Evolutionary conservation across 1,284 basidiomycete genomes (phyloP), one percentile per base, ranked within the genome.

Genomic region (Sporisorium scitamineum): DNA sequence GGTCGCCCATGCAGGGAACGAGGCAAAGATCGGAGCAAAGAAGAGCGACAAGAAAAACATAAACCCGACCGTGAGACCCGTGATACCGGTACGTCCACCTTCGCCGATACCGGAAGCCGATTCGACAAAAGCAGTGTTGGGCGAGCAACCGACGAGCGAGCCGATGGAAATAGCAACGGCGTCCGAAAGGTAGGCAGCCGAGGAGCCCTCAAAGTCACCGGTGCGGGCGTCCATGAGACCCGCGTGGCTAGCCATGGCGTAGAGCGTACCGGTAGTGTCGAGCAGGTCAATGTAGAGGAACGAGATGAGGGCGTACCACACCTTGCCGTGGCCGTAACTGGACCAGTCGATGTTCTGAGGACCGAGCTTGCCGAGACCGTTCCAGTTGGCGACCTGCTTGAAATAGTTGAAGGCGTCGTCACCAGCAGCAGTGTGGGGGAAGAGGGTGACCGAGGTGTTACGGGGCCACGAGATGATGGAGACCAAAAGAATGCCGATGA

Each of bases 211-310:
- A 81, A 95, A 95, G 86, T 95, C 94, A 68, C 93, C 88, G 18
- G 93, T 94, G 16, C 92, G 89, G 1, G 91, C 92, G 84, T 95
- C 91, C 62, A 93, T 92, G 13, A 95, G 89, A 24, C 92, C 92
- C n/a, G 94, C 93, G 76, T 94, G 94, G 82, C 92, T 93, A 55
- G 93, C 92, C 94, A 95, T 95, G 47, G 94, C 91, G 86, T 94
- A 94, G 13, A 95, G 87, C 2, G 94, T 94, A 82, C 93, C 92
- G 53, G 88, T 90, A 27, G 81, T 83, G 76, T 83, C 82, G 48
- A 84, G 75, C 64, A 82, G 56, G 54, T 94, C 93, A 81, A 95
- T 93, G 85, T 95, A 95, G 60, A 95, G 90, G 90, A 95, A 93
- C 29, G 87, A 86, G 76, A 94, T 88, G 37, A 95, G 88, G 7